Base-by-base conservation (phyloP, 2,329 filamentous ascomycete genomes). In the Colletotrichum sp. region DNA sequence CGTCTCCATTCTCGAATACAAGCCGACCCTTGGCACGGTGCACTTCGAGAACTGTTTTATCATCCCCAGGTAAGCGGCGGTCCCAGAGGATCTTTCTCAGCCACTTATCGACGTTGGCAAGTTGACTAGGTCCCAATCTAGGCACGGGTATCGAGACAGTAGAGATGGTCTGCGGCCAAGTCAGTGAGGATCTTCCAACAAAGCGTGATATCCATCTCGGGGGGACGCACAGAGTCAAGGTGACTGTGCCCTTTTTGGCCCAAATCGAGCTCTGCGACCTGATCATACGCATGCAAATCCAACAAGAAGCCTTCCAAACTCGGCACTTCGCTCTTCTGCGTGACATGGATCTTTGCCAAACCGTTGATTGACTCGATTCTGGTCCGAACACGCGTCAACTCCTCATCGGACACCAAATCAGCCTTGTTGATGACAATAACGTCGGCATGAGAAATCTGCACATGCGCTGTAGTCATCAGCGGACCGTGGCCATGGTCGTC, bases 401-500 rank as follows among this genome's bases (percentile, higher is more conserved):
- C 92, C 8, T 90, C 86, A 2, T 90, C 83, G 8, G 90, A 91
- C 5, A 99, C 96, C 5, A 98, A 88, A 82, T 99, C 97, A 5
- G 93, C 90, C 84, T 99, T 99, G 86, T 99, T 99, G 80, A 99
- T 92, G 52, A 99, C 92, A 60, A 99, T 91, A 10, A 99, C 95
- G 85, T 99, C 97, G 8, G 97, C 97, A 81, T 99, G 96, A 2
- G 96, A 98, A 76, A 99, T 98, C 81, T 99, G 97, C 64, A 99
- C 90, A 84, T 99, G 97, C 1, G 97, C 97, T 4, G 95, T 98
- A 1, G 96, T 98, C 84, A 98, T 91, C 10, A 96, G 86, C 1
- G 94, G 93, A 0, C 93, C 93, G 64, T 89, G 86, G 59, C 87
- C 83, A 32, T 92, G 86, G 76, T 88, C 84, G n/a, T 73, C 70